These are phyloP conservation scores for Alternaria rosae DNA, from an alignment of 2,329 filamentous ascomycete species.

Conservation along the genomic window DNA sequence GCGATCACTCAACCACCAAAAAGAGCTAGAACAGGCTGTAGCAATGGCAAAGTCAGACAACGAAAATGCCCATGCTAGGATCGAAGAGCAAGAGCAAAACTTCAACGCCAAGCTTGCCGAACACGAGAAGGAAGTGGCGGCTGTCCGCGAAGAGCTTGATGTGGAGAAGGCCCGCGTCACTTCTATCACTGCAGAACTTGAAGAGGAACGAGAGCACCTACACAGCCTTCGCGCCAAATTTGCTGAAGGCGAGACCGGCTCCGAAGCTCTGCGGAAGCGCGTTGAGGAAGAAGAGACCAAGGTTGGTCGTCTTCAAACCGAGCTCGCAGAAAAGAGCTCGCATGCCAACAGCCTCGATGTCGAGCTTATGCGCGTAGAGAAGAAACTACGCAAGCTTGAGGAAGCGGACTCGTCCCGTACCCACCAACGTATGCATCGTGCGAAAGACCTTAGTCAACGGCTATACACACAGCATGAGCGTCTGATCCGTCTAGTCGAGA, in stretches of 20 bases:
- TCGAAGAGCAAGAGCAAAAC: constrained; percentile 51
- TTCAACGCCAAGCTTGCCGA: constrained; percentile 48
- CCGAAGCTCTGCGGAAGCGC: constrained; percentile 76
- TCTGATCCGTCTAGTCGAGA: constrained; percentile 81
- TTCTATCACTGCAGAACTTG: constrained; percentile 61
- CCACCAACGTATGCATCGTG: constrained; percentile 73
- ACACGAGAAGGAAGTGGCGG: constrained; percentile 48
- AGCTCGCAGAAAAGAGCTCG: constrained; percentile 78
- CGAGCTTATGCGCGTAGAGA: constrained; percentile 73
- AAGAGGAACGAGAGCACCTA: constrained; percentile 74
- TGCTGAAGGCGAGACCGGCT: constrained; percentile 83
- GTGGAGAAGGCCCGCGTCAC: constrained; percentile 57
- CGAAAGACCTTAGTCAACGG: constrained; percentile 83
- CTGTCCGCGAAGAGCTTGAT: constrained; percentile 54
- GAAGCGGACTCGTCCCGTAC: constrained; percentile 61
- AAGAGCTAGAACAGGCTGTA: constrained; percentile 56
- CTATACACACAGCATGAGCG: constrained; percentile 86
- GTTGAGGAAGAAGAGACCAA: constrained; percentile 79
- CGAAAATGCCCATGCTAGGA: constrained; percentile 49
- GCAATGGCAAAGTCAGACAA: constrained; percentile 58
- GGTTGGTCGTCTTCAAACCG: constrained; percentile 70
- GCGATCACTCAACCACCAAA: constrained; percentile 53
- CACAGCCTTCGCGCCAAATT: constrained; percentile 73
- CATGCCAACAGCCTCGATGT: constrained; percentile 78
- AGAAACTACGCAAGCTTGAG: constrained; percentile 66